phyloP scores from a whole-genome alignment of 345 rosid species.

The Noccaea bulbosa region DNA sequence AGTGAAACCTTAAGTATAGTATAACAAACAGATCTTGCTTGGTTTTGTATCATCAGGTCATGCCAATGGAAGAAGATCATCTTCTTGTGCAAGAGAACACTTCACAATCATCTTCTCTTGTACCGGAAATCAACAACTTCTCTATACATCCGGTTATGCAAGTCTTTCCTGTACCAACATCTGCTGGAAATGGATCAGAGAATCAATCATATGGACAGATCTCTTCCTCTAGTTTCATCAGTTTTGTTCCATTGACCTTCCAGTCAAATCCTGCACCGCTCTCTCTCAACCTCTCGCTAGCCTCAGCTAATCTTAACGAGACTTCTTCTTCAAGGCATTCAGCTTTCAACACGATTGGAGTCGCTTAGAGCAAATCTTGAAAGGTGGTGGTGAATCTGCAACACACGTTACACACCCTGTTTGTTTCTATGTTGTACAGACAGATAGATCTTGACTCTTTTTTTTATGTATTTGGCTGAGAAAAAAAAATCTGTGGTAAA shows the following conservation, averaged over 20 bases:
- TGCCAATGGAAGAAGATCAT: slow-evolving; percentile 58
- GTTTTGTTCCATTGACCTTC: slow-evolving; percentile 28
- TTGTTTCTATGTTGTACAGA: slow-evolving; percentile 45
- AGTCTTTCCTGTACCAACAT: slow-evolving; percentile 46
- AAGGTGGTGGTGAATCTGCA: slow-evolving; percentile 20
- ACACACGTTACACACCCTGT: slow-evolving; percentile 25
- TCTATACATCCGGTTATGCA: slow-evolving; percentile 47
- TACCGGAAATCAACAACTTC: slow-evolving; percentile 43
- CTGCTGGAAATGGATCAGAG: slow-evolving; percentile 44
- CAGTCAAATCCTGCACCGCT: slow-evolving; percentile 49
- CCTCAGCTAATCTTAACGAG: slow-evolving; percentile 53
- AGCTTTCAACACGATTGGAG: slow-evolving; percentile 58
- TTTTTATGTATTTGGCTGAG: slow-evolving; percentile 33
- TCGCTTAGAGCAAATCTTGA: slow-evolving; percentile 32
- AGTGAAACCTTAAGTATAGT: slow-evolving; percentile 2
- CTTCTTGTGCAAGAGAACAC: slow-evolving; percentile 46
- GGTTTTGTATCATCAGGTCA: slow-evolving; percentile 51
- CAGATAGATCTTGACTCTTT: slow-evolving; percentile 39
- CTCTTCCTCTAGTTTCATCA: slow-evolving; percentile 30
- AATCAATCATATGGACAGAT: slow-evolving; percentile 37
- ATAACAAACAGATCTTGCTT: slow-evolving; percentile 30
- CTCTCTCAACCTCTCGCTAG: slow-evolving; percentile 65
- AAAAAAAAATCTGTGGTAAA: neutral
- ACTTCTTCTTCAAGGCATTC: slow-evolving; percentile 50
- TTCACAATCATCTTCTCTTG: slow-evolving; percentile 42